Base-by-base conservation (phyloP, 2,329 filamentous ascomycete species). In the Exophiala lecanii-corni region DNA sequence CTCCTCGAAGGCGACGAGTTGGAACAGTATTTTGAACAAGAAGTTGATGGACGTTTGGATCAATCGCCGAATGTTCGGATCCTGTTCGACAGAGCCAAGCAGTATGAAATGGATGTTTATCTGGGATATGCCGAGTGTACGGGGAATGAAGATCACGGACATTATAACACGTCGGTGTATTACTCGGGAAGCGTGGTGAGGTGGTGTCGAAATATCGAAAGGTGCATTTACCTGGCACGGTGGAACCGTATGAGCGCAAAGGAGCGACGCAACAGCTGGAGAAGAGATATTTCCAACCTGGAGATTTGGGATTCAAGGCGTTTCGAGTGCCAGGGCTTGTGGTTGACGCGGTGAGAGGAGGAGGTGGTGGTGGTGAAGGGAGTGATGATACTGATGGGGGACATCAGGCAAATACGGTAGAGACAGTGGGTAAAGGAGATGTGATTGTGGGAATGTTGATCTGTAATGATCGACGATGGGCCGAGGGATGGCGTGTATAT, bases 391-490 rank as follows among this genome's bases (percentile, higher is more conserved):
- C 64, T 36, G 54, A 55, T 2, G 54, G 41, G 6, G 47, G 47
- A 3, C 32, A 40, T 12, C 40, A 58, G 21, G 52, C 50, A 13
- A 48, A 51, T 4, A 49, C 51, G 1, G 40, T 46, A 5, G 51
- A 50, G 10, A 56, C 47, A 2, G 49, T 49, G 10, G 60, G 62
- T 6, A 65, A 63, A 42, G 69, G 71, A 2, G 73, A 78, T 53
- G 69, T 73, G 2, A 74, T 78, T 33, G 36, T 76, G 20, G 63
- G 74, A 6, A 75, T 76, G 72, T 62, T 77, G 55, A 75, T 76
- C 41, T 77, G 74, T 59, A 78, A 76, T 51, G 74, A 76, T 56
- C 59, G 73, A 3, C 63, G 74, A 5, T 77, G 74, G 74, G 63
- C 70, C 1, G 74, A 77, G 51, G 68, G 66, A 1, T 78, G 74